Evolutionary conservation across 2,329 filamentous ascomycete genomes (phyloP), one percentile per base, ranked within the genome.

Genomic region (Coniochaeta sp.): DNA sequence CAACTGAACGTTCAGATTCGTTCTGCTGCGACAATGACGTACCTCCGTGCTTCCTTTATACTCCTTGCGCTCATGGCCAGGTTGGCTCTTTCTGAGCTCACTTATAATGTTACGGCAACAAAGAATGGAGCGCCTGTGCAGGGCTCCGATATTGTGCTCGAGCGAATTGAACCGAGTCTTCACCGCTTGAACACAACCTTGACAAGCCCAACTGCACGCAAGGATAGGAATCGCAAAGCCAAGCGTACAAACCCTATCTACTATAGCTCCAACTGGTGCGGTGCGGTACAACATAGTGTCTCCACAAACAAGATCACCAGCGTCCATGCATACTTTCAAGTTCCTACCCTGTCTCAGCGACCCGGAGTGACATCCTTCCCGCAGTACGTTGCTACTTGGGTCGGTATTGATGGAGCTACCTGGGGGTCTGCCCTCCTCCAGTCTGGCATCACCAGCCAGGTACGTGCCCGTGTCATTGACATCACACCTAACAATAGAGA

Each of bases 261-360:
- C 31, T 59, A 34, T 36, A 67, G 64, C 40, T 54, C 55, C 54
- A 69, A 69, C 62, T 69, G 67, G 67, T 69, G 67, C 58, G 67
- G 67, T 1, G 61, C 67, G 2, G 67, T 68, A 12, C 63, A 61
- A 58, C 58, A 59, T 12, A 61, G 64, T 8, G 59, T 65, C 3
- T 61, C 62, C 14, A 58, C 38, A 43, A 65, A 66, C 61, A 61
- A 60, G 47, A 67, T 69, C 47, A 62, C 63, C 58, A 31, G 55
- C 19, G 59, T 68, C 19, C 66, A 68, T 28, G 63, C 59, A 17
- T 62, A 54, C 36, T 69, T 64, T 33, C 62, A 66, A 31, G 64
- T 66, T 47, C 67, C 67, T 9, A 60, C 59, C 1, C 67, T 66
- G 57, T 62, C 60, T 14, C 40, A 52, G 19, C 55, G 67, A 19